Base-by-base conservation (phyloP, 345 rosid genomes). In the Syzygium jambos region DNA sequence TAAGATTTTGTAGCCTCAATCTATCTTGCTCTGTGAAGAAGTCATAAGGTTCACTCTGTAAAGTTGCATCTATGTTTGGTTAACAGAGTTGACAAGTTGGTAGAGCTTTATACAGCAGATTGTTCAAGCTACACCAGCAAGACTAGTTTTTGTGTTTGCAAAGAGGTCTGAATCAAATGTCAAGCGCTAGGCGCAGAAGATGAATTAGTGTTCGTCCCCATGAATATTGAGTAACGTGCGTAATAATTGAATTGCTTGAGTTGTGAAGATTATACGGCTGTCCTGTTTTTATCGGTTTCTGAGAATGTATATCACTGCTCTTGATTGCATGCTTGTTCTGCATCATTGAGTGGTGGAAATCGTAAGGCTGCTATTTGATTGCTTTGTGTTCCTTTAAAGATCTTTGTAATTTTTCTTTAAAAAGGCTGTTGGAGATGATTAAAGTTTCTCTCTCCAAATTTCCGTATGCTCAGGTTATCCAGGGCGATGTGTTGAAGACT, bases 401-500 rank as follows among this genome's bases (percentile, higher is more conserved):
- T 15, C 54, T 11, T 43, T 61, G 25, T 12, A 38, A 52, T 46
- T 80, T 49, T 13, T 52, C 52, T 17, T 6, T 77, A 25, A 52
- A 59, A 34, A 10, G 5, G 84, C n/a, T 34, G 46, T 78, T 38
- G 51, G 27, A 29, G 30, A 84, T 61, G 51, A 63, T 53, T 3
- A 0, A 52, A 54, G 46, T 9, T 63, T 14, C 52, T 84, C 6
- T 6, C 23, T 65, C 49, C 51, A 23, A 22, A 38, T 87, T 46
- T 22, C 13, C 29, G 77, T n/a, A 5, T 65, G 51, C 87, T 5
- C 89, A 97, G 98, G 98, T 97, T 30, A 96, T 97, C 87, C 98
- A 97, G 87, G 98, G 98, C 3, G 98, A 97, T 91, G 98, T 97
- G 89, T 89, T 97, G 1, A 97, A 94, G 93, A 95, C 97, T 3